phyloP scores from a whole-genome alignment of 2,329 filamentous ascomycete species.

The Periconia macrospinosa region DNA sequence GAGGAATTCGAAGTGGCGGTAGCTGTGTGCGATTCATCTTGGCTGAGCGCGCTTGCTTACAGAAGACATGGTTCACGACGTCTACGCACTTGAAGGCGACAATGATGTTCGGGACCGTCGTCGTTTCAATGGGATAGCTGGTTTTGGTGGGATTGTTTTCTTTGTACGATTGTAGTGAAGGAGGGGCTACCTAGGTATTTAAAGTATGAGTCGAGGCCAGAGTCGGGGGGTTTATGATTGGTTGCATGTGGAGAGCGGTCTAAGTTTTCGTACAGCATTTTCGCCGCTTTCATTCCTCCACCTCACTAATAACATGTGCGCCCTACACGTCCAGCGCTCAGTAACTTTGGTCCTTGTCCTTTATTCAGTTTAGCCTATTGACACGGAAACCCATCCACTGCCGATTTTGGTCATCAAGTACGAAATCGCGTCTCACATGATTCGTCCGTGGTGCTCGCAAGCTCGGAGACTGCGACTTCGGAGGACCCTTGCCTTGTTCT shows the following conservation, averaged over 20 bases:
- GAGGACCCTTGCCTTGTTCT: no score
- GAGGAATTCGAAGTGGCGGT: conserved; percentile 10
- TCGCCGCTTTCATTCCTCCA: conserved; percentile 2
- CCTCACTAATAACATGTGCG: neutral
- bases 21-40: conserved; percentile 3
- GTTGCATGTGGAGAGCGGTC: conserved; percentile 13
- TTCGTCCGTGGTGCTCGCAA: neutral
- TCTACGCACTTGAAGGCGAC: neutral
- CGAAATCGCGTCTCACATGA: neutral
- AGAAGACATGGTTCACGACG: conserved; percentile 27
- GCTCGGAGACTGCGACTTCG: neutral
- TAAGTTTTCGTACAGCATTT: conserved; percentile 4
- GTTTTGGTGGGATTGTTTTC: neutral
- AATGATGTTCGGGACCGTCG: no score
- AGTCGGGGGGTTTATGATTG: conserved; percentile 31
- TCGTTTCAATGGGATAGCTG: neutral
- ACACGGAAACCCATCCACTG: neutral
- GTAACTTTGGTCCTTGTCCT: neutral
- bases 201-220: conserved; percentile 27
- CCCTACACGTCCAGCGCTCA: no score
- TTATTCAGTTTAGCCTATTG: neutral
- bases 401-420: neutral
- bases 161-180: neutral
- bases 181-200: conserved; percentile 12
- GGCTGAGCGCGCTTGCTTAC: conserved; percentile 1